Evolutionary conservation across 2,329 filamentous ascomycete genomes (phyloP), one percentile per base, ranked within the genome.

Genomic region (Aschersonia sp.): DNA sequence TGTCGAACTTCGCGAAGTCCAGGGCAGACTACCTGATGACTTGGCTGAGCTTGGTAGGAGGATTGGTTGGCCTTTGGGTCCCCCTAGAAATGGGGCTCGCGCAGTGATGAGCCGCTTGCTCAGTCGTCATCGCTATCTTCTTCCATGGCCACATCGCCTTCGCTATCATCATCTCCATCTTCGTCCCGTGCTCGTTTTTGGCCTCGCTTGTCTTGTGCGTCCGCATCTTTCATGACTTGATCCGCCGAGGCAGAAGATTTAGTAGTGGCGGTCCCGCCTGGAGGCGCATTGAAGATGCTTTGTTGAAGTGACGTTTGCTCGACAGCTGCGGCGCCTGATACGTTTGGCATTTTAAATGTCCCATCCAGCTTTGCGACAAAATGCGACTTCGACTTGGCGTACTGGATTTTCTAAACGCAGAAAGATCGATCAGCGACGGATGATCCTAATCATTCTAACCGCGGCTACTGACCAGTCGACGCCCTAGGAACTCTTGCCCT

Each of bases 301-400:
- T 85, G 83, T 61, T 88, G 84, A 43, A 86, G 71, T 54, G 85
- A 82, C 4, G 83, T 87, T 55, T 84, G 77, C 57, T 79, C 76
- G 47, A 79, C 75, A 41, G 68, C 70, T 46, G 70, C 68, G 48
- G 74, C 72, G 31, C 68, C 72, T 22, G 71, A 67, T 41, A 66
- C 65, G 31, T 67, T 68, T 11, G 86, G 80, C 55, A 85, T 74
- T 59, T 82, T 81, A 67, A 88, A 95, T 11, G 87, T 90, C 52
- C 92, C 92, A 55, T 95, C 89, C 47, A 98, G 79, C 65, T 94
- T 95, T 35, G 87, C 80, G 52, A 98, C 79, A 30, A 84, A 83
- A 62, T 95, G 76, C 4, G 89, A 95, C 61, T 90, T 90, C 49
- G 82, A 81, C 64, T 89, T 95, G 49, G 86, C 88, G 63, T 97